phyloP scores from a whole-genome alignment of 257 asterid genomes.

The Perilla frutescens region DNA sequence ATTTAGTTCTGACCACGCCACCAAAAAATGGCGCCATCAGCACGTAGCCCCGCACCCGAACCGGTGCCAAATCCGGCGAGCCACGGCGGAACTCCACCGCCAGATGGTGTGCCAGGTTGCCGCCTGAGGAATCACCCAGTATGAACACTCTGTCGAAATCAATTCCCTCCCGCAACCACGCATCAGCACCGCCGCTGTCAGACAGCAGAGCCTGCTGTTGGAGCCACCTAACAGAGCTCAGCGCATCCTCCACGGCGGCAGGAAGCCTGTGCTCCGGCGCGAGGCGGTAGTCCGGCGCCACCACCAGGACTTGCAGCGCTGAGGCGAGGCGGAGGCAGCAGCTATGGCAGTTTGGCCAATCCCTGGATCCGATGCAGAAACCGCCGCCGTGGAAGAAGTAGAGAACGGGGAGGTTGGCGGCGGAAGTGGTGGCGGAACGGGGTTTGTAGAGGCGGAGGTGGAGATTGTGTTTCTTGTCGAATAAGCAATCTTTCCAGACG shows the following conservation, averaged over 20 bases:
- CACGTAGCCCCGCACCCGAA: slow-evolving; percentile 75
- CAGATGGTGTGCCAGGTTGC: slow-evolving; percentile 86
- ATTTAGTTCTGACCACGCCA: slow-evolving; percentile 68
- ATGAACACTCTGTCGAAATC: slow-evolving; percentile 65
- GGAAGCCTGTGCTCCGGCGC: slow-evolving; percentile 86
- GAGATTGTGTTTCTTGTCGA: slow-evolving; percentile 46
- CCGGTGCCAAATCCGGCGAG: slow-evolving; percentile 61
- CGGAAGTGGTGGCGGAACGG: neutral
- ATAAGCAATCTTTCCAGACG: slow-evolving; percentile 64
- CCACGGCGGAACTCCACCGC: slow-evolving; percentile 71
- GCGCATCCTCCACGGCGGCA: slow-evolving; percentile 63
- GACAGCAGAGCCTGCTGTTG: slow-evolving; percentile 48
- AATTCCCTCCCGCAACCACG: slow-evolving; percentile 48
- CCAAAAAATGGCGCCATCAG: slow-evolving; percentile 92
- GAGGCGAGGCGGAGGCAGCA: slow-evolving; percentile 78
- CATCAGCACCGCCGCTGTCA: slow-evolving; percentile 27
- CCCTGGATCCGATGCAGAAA: slow-evolving; percentile 72
- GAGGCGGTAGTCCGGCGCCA: slow-evolving; percentile 75
- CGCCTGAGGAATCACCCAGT: slow-evolving; percentile 89
- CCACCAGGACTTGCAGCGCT: slow-evolving; percentile 53
- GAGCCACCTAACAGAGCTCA: slow-evolving; percentile 62
- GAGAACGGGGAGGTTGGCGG: slow-evolving; percentile 52
- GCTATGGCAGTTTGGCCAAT: slow-evolving; percentile 76
- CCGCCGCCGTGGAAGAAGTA: slow-evolving; percentile 82
- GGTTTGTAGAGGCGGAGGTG: slow-evolving; percentile 77